Evolutionary conservation across 768 basidiomycete species (phyloP).

Genomic region (Termitomyces sp.): DNA sequence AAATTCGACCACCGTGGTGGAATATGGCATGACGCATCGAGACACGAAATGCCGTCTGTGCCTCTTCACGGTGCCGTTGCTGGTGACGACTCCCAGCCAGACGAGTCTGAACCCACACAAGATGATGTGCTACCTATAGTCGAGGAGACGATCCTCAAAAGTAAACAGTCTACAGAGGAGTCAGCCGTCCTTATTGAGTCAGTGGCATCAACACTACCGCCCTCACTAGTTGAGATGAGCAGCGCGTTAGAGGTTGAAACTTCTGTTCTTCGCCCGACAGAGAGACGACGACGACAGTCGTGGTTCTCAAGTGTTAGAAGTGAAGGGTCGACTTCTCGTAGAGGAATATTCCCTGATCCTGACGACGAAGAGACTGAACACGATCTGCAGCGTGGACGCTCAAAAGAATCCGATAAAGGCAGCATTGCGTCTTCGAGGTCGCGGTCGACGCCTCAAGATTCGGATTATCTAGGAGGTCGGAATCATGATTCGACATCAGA

Average conservation of each 20-base stretch:
- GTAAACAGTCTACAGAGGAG: constrained; percentile 18
- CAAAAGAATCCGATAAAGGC: constrained; percentile 24
- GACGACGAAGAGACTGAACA: constrained; percentile 19
- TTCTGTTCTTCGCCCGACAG: constrained; percentile 19
- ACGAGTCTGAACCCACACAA: constrained; percentile 32
- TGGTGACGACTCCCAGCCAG: constrained; percentile 25
- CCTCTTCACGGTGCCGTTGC: constrained; percentile 13
- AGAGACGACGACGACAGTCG: constrained; percentile 46
- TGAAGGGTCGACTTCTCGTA: constrained; percentile 26
- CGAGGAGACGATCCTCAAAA: constrained; percentile 1
- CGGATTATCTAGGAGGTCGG: constrained; percentile 13
- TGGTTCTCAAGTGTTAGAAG: constrained; percentile 51
- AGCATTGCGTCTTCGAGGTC: constrained; percentile 20
- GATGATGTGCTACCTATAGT: constrained; percentile 15
- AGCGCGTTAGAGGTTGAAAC: constrained; percentile 10
- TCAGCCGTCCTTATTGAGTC: constrained; percentile 8
- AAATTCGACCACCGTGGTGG: constrained; percentile 71
- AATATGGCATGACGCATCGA: constrained; percentile 77
- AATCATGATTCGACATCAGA: constrained; percentile 14
- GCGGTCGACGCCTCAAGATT: constrained; percentile 27
- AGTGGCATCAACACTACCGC: neutral
- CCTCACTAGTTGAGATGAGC: constrained; percentile 6
- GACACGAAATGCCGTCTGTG: constrained; percentile 28
- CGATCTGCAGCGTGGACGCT: constrained; percentile 31
- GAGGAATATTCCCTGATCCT: constrained; percentile 16